Evolutionary conservation across 805 yeast genomes (phyloP).

Genomic region (Candida xiaguanensis): DNA sequence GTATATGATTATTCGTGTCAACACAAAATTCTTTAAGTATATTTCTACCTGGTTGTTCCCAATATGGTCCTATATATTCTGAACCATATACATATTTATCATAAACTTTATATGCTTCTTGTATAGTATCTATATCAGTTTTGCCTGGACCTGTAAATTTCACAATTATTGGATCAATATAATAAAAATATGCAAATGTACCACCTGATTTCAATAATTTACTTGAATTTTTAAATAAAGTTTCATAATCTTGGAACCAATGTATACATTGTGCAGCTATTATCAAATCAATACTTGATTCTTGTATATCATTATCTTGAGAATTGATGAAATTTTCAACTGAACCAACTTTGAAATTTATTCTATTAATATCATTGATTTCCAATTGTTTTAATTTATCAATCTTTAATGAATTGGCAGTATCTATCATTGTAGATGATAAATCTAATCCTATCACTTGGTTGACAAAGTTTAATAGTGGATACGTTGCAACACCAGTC

Average conservation of each 20-base stretch:
- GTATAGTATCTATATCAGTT: conserved; percentile 13
- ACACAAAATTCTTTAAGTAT: conserved; percentile 44
- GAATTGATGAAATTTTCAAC: conserved; percentile 26
- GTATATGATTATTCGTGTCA: conserved; percentile 41
- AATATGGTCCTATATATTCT: conserved; percentile 56
- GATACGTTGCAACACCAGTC: conserved; percentile 49
- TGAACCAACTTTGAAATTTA: conserved; percentile 28
- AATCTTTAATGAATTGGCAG: conserved; percentile 31
- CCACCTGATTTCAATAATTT: conserved; percentile 40
- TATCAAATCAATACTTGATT: conserved; percentile 27
- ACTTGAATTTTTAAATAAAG: conserved; percentile 26
- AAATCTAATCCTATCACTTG: conserved; percentile 45
- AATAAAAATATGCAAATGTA: conserved; percentile 39
- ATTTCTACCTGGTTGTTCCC: conserved; percentile 84
- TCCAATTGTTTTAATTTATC: conserved; percentile 24
- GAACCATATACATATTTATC: conserved; percentile 39
- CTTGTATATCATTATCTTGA: conserved; percentile 13
- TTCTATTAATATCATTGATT: conserved; percentile 20
- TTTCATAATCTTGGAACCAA: conserved; percentile 37
- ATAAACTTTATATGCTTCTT: conserved; percentile 26
- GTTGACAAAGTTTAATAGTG: conserved; percentile 35
- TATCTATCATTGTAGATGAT: conserved; percentile 44
- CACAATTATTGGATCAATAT: conserved; percentile 37
- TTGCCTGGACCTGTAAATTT: conserved; percentile 14
- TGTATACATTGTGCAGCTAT: conserved; percentile 43